Evolutionary conservation across 129 eudicot species (phyloP).

Genomic region (Mikania micrantha): DNA sequence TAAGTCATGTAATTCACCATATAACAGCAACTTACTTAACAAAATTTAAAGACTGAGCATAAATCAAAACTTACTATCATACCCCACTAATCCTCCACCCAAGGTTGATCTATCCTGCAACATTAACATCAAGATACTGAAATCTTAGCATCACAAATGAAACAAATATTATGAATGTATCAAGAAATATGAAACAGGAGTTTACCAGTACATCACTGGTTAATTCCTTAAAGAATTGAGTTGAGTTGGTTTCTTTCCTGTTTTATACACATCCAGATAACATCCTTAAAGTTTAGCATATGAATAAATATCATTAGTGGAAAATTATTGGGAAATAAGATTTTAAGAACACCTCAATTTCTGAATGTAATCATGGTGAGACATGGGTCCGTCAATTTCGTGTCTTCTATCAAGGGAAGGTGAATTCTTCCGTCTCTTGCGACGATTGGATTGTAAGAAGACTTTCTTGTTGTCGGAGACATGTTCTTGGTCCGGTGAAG

Average conservation of each 20-base stretch:
- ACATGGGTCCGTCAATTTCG: constrained; percentile 53
- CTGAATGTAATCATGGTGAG: constrained; percentile 72
- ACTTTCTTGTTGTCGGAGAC: constrained; percentile 2
- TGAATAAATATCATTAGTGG: not conserved
- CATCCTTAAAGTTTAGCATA: not conserved
- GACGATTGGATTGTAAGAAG: constrained; percentile 36
- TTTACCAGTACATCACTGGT: constrained; percentile 54
- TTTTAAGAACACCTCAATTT: constrained; percentile 53
- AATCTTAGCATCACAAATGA: constrained; percentile 5
- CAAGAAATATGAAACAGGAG: not conserved
- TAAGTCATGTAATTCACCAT: too few species aligned
- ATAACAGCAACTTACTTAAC: too few species aligned
- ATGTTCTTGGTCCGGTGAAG: constrained; percentile 23
- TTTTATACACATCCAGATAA: not conserved
- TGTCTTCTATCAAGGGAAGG: constrained; percentile 3
- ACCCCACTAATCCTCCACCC: constrained; percentile 48
- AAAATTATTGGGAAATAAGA: too few species aligned
- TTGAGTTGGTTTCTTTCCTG: constrained; percentile 56
- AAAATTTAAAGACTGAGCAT: not conserved
- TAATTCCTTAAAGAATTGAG: constrained; percentile 46
- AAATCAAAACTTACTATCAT: constrained; percentile 60
- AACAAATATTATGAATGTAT: not conserved
- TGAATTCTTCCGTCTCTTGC: constrained; percentile 27
- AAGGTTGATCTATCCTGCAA: constrained; percentile 28
- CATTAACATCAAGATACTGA: not conserved